Percentiles rank a stretch among this genome's conserved stretches.
These are phyloP conservation scores for Lepidopterella palustris DNA, from an alignment of 495 filamentous ascomycete species.

Conservation along the genomic window DNA sequence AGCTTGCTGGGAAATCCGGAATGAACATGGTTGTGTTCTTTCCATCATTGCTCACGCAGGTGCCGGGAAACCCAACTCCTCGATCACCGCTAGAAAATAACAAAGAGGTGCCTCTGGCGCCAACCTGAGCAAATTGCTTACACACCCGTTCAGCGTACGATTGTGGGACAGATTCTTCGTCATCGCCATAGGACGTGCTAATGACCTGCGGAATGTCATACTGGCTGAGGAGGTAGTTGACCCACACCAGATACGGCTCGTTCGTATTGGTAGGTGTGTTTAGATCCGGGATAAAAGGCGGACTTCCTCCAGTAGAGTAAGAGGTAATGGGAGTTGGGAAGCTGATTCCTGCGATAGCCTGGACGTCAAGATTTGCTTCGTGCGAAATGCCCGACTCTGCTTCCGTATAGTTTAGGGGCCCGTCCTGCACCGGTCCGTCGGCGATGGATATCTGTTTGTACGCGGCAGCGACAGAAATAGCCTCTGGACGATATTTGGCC, in stretches of 20 bases:
- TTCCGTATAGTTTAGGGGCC: slow-evolving; percentile 32
- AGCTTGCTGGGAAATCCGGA: slow-evolving; percentile 34
- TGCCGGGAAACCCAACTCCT: slow-evolving; percentile 31
- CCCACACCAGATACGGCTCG: slow-evolving; percentile 36
- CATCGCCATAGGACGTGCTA: slow-evolving; percentile 39
- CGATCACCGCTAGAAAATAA: slow-evolving; percentile 36
- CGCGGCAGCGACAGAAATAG: slow-evolving; percentile 36
- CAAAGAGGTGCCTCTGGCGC: slow-evolving; percentile 33
- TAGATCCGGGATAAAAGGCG: slow-evolving; percentile 35
- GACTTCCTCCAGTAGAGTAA: slow-evolving; percentile 35
- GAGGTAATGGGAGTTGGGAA: slow-evolving; percentile 30
- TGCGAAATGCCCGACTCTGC: slow-evolving; percentile 26
- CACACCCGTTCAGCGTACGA: slow-evolving; percentile 35
- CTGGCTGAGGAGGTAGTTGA: slow-evolving; percentile 33
- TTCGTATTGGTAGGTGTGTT: slow-evolving; percentile 36
- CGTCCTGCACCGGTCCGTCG: slow-evolving; percentile 38
- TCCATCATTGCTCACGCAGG: slow-evolving; percentile 34
- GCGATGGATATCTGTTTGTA: slow-evolving; percentile 43
- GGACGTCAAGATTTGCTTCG: slow-evolving; percentile 45
- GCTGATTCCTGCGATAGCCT: slow-evolving; percentile 36
- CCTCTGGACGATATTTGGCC: slow-evolving; percentile 45
- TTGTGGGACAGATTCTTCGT: slow-evolving; percentile 35
- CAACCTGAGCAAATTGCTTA: slow-evolving; percentile 34
- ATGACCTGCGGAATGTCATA: slow-evolving; percentile 32
- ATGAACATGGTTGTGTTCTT: slow-evolving; percentile 31